Evolutionary conservation across 768 basidiomycete genomes (phyloP), one percentile per base, ranked within the genome.

Genomic region (Trametes villosa): DNA sequence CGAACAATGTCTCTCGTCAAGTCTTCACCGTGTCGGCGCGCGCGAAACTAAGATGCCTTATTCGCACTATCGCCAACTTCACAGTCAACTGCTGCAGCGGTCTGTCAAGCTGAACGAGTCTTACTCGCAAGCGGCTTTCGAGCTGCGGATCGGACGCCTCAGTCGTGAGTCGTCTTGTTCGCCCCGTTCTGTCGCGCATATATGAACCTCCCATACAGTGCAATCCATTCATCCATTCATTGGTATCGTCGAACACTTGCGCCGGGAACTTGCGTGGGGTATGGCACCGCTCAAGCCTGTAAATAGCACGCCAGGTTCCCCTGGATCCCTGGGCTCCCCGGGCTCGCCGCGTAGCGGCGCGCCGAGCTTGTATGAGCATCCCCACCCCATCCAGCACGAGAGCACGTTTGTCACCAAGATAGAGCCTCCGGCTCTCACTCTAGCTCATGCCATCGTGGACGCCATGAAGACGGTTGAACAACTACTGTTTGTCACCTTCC

Each of bases 51-150:
- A 65, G 24, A 48, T 47, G 36, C 57, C 62, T 22, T 36, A 57
- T 9, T 48, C 55, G 20, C 44, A 66, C 27, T 66, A 67, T 38
- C 59, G 64, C 17, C 59, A 67, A 40, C 62, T 70, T 24, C 68
- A 72, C 17, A 53, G 42, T 15, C 64, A 75, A 7, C 66, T 81
- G 5, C 63, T 80, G 15, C 65, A 67, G 31, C 71, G 68, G 24
- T 78, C 79, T 17, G 69, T 78, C 36, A 71, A 71, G 27, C 68
- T 83, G 36, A 77, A 80, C 57, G 65, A 74, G 40, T 68, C 72
- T 20, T 81, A 81, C 61, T 76, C 76, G 2, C 79, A 79, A 59
- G 79, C 81, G 12, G 72, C 75, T 3, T 81, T 83, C 50, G 81
- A 83, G 53, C 68, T 81, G 30, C 75, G 80, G 7, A 60, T 81